Percentiles rank a stretch among this genome's conserved stretches.
Conservation (phyloP, 768 basidiomycete genomes). For the Fomitopsis serialis region DNA sequence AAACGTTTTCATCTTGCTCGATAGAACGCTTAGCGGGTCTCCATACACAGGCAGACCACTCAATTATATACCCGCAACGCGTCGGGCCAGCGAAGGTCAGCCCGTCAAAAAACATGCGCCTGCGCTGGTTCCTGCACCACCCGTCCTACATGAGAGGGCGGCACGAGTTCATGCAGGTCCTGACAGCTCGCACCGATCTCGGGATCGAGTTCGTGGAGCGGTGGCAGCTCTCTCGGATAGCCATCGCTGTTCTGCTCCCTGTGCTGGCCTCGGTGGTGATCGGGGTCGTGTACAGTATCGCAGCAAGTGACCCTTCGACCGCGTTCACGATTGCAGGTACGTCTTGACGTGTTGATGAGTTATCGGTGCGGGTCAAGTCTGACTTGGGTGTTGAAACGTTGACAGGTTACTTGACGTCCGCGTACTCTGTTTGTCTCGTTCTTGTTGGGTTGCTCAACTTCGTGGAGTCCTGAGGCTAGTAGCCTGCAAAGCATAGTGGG, state of each 20-base stretch:
- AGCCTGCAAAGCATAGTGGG: too few relatives aligned
- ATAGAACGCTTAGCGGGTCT: not conserved
- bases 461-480: not conserved
- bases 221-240: constrained; percentile 7
- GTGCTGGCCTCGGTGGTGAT: not conserved
- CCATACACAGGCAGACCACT: constrained; percentile 14
- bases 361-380: not conserved
- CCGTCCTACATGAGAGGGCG: constrained; percentile 12
- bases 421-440: constrained; percentile 5
- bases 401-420: constrained; percentile 8
- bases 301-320: not conserved
- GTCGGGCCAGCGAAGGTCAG: constrained; percentile 11
- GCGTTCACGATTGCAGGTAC: constrained; percentile 11
- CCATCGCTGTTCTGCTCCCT: constrained; percentile 3
- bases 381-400: not conserved
- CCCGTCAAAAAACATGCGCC: constrained; percentile 16
- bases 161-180: constrained; percentile 17
- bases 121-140: constrained; percentile 14
- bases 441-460: constrained; percentile 2
- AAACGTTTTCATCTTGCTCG: not conserved
- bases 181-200: constrained; percentile 6
- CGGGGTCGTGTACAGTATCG: not conserved
- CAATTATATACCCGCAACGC: constrained; percentile 14
- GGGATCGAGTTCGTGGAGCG: constrained; percentile 15
- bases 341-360: not conserved